Evolutionary conservation across 306 rosid genomes (phyloP).

Genomic region (Trifolium repens): DNA sequence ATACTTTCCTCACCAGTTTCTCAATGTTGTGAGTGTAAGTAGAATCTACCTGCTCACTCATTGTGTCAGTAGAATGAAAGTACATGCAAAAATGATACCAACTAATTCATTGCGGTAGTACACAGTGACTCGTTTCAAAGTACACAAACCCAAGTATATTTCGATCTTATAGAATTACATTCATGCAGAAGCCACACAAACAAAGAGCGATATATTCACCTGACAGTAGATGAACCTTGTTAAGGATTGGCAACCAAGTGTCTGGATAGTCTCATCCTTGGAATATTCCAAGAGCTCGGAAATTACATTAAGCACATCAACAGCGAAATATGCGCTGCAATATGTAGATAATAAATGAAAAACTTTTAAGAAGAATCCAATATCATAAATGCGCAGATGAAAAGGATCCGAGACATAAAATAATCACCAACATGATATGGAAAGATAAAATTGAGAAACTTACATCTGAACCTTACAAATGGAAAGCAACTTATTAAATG

Average conservation of each 20-base stretch:
- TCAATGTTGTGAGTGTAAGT: slow-evolving; percentile 84
- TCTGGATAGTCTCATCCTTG: slow-evolving; percentile 70
- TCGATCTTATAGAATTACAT: neutral
- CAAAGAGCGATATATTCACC: slow-evolving; percentile 50
- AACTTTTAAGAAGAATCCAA: neutral
- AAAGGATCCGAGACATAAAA: slow-evolving; percentile 19
- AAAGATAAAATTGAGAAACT: slow-evolving; percentile 49
- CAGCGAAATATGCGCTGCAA: slow-evolving; percentile 85
- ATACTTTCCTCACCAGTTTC: slow-evolving; percentile 76
- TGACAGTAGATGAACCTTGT: slow-evolving; percentile 81
- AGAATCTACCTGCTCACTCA: slow-evolving; percentile 69
- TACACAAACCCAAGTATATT: slow-evolving; percentile 5
- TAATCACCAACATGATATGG: slow-evolving; percentile 12
- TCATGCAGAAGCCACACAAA: slow-evolving; percentile 24
- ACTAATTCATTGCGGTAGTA: neutral
- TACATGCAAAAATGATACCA: slow-evolving; percentile 5
- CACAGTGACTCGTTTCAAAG: neutral
- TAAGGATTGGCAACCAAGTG: slow-evolving; percentile 87
- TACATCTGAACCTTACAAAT: slow-evolving; percentile 94
- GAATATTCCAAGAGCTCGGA: slow-evolving; percentile 76
- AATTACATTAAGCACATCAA: slow-evolving; percentile 76
- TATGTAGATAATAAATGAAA: slow-evolving; percentile 18
- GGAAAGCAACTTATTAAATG: slow-evolving; percentile 81
- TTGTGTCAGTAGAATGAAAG: slow-evolving; percentile 38
- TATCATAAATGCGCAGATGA: slow-evolving; percentile 7